Percentiles rank a stretch among this genome's conserved stretches.
Evolutionary conservation across 2,329 filamentous ascomycete genomes (phyloP).

Genomic region (Aspergillus nomiae): DNA sequence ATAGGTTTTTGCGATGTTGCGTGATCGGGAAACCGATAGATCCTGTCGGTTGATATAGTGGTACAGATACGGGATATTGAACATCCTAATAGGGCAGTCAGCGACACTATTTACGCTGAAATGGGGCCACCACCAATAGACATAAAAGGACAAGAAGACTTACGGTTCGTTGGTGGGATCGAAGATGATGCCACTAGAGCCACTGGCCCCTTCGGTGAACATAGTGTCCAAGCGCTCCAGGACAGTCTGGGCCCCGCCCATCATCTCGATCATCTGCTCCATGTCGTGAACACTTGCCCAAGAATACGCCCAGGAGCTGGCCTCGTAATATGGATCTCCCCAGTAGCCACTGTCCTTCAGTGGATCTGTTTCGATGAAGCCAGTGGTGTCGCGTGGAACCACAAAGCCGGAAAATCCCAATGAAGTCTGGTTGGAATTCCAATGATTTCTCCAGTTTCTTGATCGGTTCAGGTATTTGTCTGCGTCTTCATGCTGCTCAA

Average conservation of each 20-base stretch:
- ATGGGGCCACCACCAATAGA: neutral
- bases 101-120: neutral
- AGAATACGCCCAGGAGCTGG: conserved; percentile 65
- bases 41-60: conserved; percentile 67
- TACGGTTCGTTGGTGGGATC: conserved; percentile 68
- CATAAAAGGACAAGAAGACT: conserved; percentile 22
- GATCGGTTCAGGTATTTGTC: conserved; percentile 64
- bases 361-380: conserved; percentile 54
- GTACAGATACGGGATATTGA: conserved; percentile 69
- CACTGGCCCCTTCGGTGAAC: conserved; percentile 46
- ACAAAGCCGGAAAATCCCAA: conserved; percentile 67
- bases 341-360: conserved; percentile 65
- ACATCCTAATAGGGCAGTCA: conserved; percentile 39
- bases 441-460: conserved; percentile 72
- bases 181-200: conserved; percentile 58
- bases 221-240: conserved; percentile 58
- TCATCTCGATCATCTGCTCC: conserved; percentile 53
- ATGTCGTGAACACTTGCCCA: conserved; percentile 72
- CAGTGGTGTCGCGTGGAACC: conserved; percentile 58
- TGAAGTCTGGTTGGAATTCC: conserved; percentile 61
- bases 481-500: conserved; percentile 55
- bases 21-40: conserved; percentile 60
- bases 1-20: conserved; percentile 60
- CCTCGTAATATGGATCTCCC: conserved; percentile 64
- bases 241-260: conserved; percentile 52